A percentile compares a stretch with the other conserved stretches of the same genome.
phyloP scores from a whole-genome alignment of 345 rosid species.

The Boechera divaricarpa region DNA sequence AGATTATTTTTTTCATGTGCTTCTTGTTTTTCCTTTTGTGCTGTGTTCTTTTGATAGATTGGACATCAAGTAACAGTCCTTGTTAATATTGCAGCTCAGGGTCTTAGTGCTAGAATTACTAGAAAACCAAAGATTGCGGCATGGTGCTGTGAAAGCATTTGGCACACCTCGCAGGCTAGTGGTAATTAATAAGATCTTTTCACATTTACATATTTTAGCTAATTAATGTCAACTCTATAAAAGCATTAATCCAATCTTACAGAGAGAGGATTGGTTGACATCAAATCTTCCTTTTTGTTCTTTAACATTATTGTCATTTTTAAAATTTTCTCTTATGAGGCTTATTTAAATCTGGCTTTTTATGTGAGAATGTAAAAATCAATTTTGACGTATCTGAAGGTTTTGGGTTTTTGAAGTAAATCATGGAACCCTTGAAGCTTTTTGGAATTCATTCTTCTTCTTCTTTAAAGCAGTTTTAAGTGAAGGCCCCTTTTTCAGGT shows the following conservation, averaged over 20 bases:
- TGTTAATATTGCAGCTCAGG: conserved; percentile 70
- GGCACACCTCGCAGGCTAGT: conserved; percentile 97
- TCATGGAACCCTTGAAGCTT: conserved; percentile 23
- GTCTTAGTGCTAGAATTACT: conserved; percentile 66
- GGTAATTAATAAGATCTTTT: conserved; percentile 54
- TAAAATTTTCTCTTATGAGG: background rate
- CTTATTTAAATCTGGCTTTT: conserved; percentile 6
- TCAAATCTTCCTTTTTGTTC: conserved; percentile 24
- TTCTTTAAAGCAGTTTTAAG: conserved; percentile 20
- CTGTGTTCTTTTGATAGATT: conserved; percentile 24
- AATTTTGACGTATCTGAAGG: conserved; percentile 13
- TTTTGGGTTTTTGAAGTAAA: conserved; percentile 19
- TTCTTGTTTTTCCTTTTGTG: conserved; percentile 17
- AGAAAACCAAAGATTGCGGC: conserved; percentile 66
- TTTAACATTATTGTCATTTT: conserved; percentile 7
- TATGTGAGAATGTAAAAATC: conserved; percentile 22
- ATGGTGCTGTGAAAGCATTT: conserved; percentile 72
- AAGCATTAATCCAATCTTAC: conserved; percentile 22
- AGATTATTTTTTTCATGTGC: background rate
- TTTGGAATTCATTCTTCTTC: conserved; percentile 6
- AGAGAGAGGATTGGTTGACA: conserved; percentile 19
- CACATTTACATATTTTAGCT: conserved; percentile 13
- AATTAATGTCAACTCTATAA: conserved; percentile 15
- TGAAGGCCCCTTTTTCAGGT: conserved; percentile 53
- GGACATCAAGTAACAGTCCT: conserved; percentile 29